Percentiles rank a stretch among this genome's conserved stretches.
Evolutionary conservation across 75 land plant species (phyloP).

Genomic region (Picea glauca): DNA sequence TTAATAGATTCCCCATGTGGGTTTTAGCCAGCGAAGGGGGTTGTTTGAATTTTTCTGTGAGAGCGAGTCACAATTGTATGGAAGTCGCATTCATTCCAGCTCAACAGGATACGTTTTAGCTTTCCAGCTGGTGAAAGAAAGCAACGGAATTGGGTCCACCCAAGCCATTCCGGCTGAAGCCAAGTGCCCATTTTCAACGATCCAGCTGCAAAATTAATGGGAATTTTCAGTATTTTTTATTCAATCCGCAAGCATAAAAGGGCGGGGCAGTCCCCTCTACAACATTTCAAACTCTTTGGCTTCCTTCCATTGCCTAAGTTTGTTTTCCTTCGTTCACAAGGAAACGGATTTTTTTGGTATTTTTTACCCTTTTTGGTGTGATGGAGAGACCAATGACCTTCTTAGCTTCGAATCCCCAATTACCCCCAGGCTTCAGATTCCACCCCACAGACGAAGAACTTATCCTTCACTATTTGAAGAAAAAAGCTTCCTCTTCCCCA

Average conservation of each 20-base stretch:
- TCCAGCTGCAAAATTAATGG: not conserved
- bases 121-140: slow-evolving; percentile 10
- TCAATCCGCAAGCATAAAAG: slow-evolving; percentile 5
- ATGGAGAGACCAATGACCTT: not conserved
- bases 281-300: slow-evolving; percentile 11
- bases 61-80: too few relatives aligned
- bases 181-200: not conserved
- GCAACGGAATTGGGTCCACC: slow-evolving; percentile 1
- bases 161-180: not conserved
- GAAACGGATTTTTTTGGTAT: not conserved
- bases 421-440: slow-evolving; percentile 20
- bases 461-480: slow-evolving; percentile 11
- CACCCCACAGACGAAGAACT: slow-evolving; percentile 20
- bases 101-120: slow-evolving; percentile 8
- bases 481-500: not conserved
- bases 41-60: too few relatives aligned
- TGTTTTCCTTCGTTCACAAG: not conserved
- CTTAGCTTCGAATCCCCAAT: not conserved
- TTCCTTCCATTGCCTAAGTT: not conserved
- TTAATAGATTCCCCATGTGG: too few relatives aligned
- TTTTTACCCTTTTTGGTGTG: not conserved
- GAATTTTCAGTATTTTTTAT: not conserved
- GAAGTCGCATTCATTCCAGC: slow-evolving; percentile 6
- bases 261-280: not conserved
- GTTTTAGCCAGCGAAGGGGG: too few relatives aligned